Percentiles rank a stretch among this genome's conserved stretches.
Conservation (phyloP, 2,329 filamentous ascomycete genomes). For the Ophiostoma perfectum region DNA sequence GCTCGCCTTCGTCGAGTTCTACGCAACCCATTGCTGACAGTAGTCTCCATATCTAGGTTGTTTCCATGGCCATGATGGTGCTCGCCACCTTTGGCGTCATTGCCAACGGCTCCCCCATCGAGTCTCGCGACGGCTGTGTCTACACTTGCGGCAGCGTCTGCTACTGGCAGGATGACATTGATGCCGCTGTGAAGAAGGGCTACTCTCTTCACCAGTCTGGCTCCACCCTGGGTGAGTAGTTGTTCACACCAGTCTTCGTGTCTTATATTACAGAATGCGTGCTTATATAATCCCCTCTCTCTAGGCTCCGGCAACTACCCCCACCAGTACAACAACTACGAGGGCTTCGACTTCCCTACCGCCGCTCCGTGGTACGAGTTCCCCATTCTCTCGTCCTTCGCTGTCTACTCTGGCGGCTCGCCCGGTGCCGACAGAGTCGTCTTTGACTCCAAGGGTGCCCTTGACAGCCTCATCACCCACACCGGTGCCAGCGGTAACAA, state of each 20-base stretch:
- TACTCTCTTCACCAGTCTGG: constrained; percentile 32
- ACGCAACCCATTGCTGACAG: not conserved
- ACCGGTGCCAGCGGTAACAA: constrained; percentile 57
- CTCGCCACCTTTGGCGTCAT: constrained; percentile 27
- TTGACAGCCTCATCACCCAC: constrained; percentile 59
- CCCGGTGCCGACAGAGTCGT: constrained; percentile 60
- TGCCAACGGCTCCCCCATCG: constrained; percentile 26
- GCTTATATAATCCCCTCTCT: not conserved
- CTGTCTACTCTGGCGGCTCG: constrained; percentile 44
- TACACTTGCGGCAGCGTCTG: constrained; percentile 37
- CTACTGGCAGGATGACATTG: constrained; percentile 35
- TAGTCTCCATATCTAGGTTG: not conserved
- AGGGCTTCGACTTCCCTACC: constrained; percentile 40
- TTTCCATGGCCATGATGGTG: not conserved
- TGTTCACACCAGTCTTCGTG: not conserved
- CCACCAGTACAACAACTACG: constrained; percentile 42
- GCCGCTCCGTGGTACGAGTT: constrained; percentile 41
- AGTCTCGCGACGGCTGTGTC: constrained; percentile 30
- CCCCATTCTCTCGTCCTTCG: constrained; percentile 36
- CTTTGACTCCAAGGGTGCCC: constrained; percentile 49
- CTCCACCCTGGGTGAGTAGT: constrained; percentile 28
- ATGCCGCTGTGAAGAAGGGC: constrained; percentile 34
- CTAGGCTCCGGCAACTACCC: constrained; percentile 35
- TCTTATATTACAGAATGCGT: too few species aligned
- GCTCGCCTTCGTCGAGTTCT: too few species aligned